Conservation (phyloP, 208 protist genomes). For the Balamuthia mandrillaris region DNA sequence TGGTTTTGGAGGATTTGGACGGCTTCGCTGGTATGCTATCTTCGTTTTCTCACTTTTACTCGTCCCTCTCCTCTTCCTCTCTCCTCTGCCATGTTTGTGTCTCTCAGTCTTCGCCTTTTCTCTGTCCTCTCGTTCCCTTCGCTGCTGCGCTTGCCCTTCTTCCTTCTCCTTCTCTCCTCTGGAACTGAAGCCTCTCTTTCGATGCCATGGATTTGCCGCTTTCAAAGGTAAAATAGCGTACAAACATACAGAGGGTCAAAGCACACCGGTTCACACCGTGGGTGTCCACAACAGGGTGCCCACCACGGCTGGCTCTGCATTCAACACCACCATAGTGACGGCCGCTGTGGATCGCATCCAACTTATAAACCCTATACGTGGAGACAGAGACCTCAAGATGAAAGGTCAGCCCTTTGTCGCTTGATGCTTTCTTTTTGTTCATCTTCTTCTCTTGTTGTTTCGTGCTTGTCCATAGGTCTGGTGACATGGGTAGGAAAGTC, state of each 20-base stretch:
- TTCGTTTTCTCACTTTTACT: not conserved
- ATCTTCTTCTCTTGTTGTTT: not conserved
- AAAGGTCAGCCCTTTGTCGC: not conserved
- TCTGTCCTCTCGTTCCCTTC: not conserved
- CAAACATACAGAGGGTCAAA: too few species aligned
- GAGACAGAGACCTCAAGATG: conserved; percentile 16
- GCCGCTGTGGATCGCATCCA: conserved; percentile 16
- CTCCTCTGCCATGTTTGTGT: not conserved
- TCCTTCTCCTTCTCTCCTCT: not conserved
- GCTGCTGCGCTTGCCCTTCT: not conserved
- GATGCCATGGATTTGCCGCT: too few species aligned
- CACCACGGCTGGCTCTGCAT: too few species aligned
- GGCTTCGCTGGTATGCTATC: conserved; percentile 12
- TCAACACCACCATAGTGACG: conserved; percentile 25
- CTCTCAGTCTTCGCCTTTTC: too few species aligned
- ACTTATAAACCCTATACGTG: conserved; percentile 14
- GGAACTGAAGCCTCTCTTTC: too few species aligned
- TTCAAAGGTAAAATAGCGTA: not conserved
- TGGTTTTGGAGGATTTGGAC: conserved; percentile 23
- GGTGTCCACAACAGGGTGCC: too few species aligned
- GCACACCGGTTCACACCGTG: too few species aligned
- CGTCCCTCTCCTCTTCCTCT: not conserved
- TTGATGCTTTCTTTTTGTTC: not conserved
- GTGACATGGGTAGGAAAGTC: conserved; percentile 28
- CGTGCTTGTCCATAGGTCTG: not conserved